Base-by-base conservation (phyloP, 2,329 filamentous ascomycete species). In the Orbilia ellipsospora region DNA sequence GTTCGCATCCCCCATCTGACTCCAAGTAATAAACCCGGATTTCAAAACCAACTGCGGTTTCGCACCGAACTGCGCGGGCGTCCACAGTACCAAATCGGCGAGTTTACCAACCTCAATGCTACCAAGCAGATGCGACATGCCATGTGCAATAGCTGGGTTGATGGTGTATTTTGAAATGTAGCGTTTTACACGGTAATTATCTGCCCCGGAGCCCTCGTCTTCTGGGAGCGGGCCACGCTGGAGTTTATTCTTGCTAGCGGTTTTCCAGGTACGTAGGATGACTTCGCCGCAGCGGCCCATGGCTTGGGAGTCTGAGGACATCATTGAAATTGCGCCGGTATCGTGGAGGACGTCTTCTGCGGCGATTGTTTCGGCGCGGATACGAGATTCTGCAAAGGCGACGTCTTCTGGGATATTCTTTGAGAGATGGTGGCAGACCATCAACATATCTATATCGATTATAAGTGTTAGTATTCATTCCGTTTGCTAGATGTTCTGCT, bases 251-350 rank as follows among this genome's bases (percentile, higher is more conserved):
- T 97, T 97, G 84, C 97, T 93, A 0, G 94, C 94, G 1, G 94
- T 98, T 83, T 97, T 94, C 94, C 94, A 98, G 0, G 94, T 97
- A 12, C 94, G 88, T 23, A 96, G 85, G 75, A 98, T 89, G 64
- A 98, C 94, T 84, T 98, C 94, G 78, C 94, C 94, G 81, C 93
- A 96, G 60, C 94, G 91, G 68, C 94, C 94, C 94, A 98, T 98
- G 80, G 94, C 94, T 83, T 98, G 94, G 0, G 91, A 94, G 83
- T 98, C 94, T 0, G 90, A 94, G 74, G 90, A 93, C 92, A 98
- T 97, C 94, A 98, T 98, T 82, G 90, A 93, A 83, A 98, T 97
- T 77, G 94, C 94, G 68, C 94, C 94, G 0, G 96, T 86, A 80
- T 98, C 94, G 82, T 98, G 94, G 16, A 98, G 88, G 0, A 98